Conservation (phyloP, 257 asterid genomes). For the Capsicum chinense region DNA sequence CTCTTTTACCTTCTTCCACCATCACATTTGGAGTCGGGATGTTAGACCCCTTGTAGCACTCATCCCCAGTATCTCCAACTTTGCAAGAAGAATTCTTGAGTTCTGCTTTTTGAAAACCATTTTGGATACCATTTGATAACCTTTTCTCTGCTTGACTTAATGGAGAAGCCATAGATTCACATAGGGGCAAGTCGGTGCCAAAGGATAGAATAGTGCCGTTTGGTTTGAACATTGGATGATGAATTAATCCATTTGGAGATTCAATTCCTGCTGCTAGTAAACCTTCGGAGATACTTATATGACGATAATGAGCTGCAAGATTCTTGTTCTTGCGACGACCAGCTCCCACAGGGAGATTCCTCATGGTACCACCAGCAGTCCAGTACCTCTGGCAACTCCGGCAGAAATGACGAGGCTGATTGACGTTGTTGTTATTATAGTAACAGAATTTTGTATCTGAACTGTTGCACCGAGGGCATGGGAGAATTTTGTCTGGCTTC, state of each 20-base stretch:
- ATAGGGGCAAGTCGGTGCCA: conserved; percentile 52
- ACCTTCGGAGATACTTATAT: conserved; percentile 62
- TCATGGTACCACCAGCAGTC: conserved; percentile 97
- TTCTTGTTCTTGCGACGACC: conserved; percentile 86
- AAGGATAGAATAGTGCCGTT: conserved; percentile 73
- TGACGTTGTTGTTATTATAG: conserved; percentile 83
- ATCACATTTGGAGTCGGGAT: conserved; percentile 38
- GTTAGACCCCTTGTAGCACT: conserved; percentile 49
- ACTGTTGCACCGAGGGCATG: conserved; percentile 96
- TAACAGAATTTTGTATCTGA: conserved; percentile 91
- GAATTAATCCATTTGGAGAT: conserved; percentile 48
- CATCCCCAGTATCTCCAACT: conserved; percentile 46
- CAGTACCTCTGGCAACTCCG: conserved; percentile 95
- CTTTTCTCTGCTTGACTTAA: conserved; percentile 49
- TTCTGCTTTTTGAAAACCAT: conserved; percentile 40
- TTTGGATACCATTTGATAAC: conserved; percentile 34
- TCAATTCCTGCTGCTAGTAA: conserved; percentile 53
- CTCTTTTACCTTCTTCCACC: conserved; percentile 35
- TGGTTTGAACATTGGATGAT: conserved; percentile 49
- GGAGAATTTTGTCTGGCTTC: conserved; percentile 85
- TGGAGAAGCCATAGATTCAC: conserved; percentile 59
- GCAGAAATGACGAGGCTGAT: conserved; percentile 94
- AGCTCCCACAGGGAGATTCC: conserved; percentile 94
- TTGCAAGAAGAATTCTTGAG: conserved; percentile 34
- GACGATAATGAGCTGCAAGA: conserved; percentile 55